Percentiles rank a stretch among this genome's conserved stretches.
These are phyloP conservation scores for Nakazawaea ambrosiae DNA, from an alignment of 805 yeast species.

Conservation along the genomic window DNA sequence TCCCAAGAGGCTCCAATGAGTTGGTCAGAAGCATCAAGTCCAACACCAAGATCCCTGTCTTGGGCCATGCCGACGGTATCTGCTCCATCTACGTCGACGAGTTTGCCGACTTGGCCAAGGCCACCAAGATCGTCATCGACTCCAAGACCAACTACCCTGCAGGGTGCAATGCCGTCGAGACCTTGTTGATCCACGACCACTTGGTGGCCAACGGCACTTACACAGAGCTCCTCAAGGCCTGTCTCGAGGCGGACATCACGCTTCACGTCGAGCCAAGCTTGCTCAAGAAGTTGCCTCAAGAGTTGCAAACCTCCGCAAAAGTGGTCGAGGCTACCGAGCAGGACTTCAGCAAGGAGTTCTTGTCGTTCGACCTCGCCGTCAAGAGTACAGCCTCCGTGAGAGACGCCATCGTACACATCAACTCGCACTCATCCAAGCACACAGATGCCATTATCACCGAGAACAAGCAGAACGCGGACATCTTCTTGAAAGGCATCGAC, in stretches of 20 bases:
- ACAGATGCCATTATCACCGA: slow-evolving; percentile 90
- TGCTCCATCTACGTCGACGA: slow-evolving; percentile 83
- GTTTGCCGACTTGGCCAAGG: slow-evolving; percentile 72
- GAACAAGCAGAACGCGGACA: slow-evolving; percentile 60
- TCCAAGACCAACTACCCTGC: slow-evolving; percentile 96
- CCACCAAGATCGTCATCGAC: slow-evolving; percentile 69
- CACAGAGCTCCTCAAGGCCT: slow-evolving; percentile 21
- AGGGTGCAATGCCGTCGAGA: slow-evolving; percentile 97
- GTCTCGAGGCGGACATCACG: slow-evolving; percentile 63
- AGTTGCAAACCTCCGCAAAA: slow-evolving; percentile 16
- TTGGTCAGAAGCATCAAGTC: slow-evolving; percentile 81
- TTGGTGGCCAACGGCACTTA: slow-evolving; percentile 19
- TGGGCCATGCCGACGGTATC: slow-evolving; percentile 98
- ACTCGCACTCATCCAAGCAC: slow-evolving; percentile 89
- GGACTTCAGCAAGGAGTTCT: slow-evolving; percentile 79
- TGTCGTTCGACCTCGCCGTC: slow-evolving; percentile 79
- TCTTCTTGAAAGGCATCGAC: slow-evolving; percentile 78
- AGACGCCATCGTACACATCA: slow-evolving; percentile 82
- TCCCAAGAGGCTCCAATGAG: slow-evolving; percentile 96
- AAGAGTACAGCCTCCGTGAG: slow-evolving; percentile 49
- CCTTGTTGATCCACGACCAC: slow-evolving; percentile 55
- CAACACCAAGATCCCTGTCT: slow-evolving; percentile 88
- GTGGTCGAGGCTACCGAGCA: slow-evolving; percentile 45
- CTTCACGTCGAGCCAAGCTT: slow-evolving; percentile 58
- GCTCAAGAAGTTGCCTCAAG: slow-evolving; percentile 23